Conservation (phyloP, 768 basidiomycete species). For the Trichaptum fuscoviolaceum region DNA sequence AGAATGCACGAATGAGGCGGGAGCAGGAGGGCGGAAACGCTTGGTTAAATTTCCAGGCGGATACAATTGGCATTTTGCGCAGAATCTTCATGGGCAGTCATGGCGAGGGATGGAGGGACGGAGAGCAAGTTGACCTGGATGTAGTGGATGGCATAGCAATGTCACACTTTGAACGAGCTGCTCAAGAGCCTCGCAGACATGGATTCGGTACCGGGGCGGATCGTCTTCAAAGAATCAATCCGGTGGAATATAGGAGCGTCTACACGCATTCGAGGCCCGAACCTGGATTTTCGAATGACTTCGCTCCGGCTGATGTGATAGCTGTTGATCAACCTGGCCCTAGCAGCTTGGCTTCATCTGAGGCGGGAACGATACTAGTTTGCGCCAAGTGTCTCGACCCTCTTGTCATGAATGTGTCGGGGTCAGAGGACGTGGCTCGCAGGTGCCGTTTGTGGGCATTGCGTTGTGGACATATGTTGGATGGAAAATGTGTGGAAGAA, state of each 20-base stretch:
- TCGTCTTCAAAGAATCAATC: background rate
- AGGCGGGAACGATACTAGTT: constrained; percentile 44
- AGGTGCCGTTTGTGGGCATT: constrained; percentile 60
- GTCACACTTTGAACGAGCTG: background rate
- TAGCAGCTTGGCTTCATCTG: constrained; percentile 9
- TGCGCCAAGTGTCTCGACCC: constrained; percentile 67
- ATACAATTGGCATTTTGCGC: constrained; percentile 7
- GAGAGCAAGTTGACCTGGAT: background rate
- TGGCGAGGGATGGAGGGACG: background rate
- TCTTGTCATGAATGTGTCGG: constrained; percentile 47
- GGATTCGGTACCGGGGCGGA: constrained; percentile 25
- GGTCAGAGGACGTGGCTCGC: constrained; percentile 35
- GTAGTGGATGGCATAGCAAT: background rate
- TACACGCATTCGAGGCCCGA: constrained; percentile 62
- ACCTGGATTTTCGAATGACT: constrained; percentile 67
- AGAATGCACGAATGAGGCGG: constrained; percentile 11
- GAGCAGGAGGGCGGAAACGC: constrained; percentile 10
- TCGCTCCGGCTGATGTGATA: constrained; percentile 33
- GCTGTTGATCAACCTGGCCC: constrained; percentile 2
- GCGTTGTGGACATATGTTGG: constrained; percentile 73
- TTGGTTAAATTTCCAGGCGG: constrained; percentile 12
- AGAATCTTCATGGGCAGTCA: constrained; percentile 12
- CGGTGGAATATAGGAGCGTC: constrained; percentile 37
- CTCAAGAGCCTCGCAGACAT: constrained; percentile 1
- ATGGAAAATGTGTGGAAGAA: constrained; percentile 65